phyloP scores from a whole-genome alignment of 495 filamentous ascomycete species.

The Eremomyces bilateralis region DNA sequence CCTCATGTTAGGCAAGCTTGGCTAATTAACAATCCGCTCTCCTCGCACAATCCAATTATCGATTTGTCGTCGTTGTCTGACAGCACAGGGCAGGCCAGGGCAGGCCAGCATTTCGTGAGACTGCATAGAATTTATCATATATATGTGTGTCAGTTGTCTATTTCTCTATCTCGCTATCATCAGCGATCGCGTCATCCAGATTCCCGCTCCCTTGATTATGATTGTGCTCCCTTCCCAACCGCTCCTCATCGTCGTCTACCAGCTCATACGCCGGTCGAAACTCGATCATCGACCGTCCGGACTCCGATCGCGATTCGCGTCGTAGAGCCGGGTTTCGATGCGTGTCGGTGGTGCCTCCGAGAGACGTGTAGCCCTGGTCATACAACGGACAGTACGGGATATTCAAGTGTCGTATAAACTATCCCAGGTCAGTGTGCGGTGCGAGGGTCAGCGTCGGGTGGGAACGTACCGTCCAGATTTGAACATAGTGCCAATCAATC shows the following conservation, averaged over 20 bases:
- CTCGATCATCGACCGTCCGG: not conserved
- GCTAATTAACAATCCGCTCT: no score
- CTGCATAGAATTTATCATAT: no score
- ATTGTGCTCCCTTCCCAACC: constrained; percentile 63
- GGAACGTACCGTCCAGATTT: constrained; percentile 65
- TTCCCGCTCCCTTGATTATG: no score
- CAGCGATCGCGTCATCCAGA: no score
- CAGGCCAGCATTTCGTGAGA: no score
- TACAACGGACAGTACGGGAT: constrained; percentile 74
- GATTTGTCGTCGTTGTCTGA: no score
- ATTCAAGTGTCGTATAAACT: constrained; percentile 64
- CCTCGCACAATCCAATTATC: no score
- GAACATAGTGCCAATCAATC: constrained; percentile 91
- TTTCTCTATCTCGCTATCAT: no score
- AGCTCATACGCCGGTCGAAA: constrained; percentile 79
- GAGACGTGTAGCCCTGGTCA: constrained; percentile 62
- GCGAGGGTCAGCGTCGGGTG: not conserved
- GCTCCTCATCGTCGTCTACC: constrained; percentile 62
- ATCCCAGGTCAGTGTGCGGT: not conserved
- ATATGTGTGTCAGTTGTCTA: no score
- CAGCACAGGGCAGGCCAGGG: no score
- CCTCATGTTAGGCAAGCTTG: no score
- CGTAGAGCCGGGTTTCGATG: constrained; percentile 60
- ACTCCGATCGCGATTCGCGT: not conserved
- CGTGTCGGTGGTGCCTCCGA: constrained; percentile 81